These are phyloP conservation scores for Pythium monospermum DNA, from an alignment of 352 stramenopile genomes.

Conservation along the genomic window DNA sequence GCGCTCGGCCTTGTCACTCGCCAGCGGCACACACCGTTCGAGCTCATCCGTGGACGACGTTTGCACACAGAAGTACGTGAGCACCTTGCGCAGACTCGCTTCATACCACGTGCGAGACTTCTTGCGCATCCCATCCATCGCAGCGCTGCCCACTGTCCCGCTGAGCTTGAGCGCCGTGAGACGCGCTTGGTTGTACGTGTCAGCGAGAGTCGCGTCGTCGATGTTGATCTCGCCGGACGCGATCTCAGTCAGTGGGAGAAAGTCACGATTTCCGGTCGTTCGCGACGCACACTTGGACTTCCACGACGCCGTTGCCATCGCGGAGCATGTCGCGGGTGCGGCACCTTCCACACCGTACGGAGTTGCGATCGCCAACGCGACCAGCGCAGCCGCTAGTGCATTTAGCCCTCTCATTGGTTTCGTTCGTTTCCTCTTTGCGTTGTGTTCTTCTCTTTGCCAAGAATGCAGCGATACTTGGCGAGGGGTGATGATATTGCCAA, in stretches of 20 bases:
- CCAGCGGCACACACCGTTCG: slow-evolving; percentile 47
- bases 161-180: slow-evolving; percentile 66
- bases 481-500: too few relatives aligned
- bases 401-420: slow-evolving; percentile 1
- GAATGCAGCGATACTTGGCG: too few relatives aligned
- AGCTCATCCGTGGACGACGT: slow-evolving; percentile 39
- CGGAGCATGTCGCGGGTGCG: slow-evolving; percentile 41
- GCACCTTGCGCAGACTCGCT: slow-evolving; percentile 50
- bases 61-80: slow-evolving; percentile 68
- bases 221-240: slow-evolving; percentile 51
- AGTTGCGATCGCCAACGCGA: neutral
- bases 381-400: slow-evolving; percentile 2
- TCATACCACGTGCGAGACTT: slow-evolving; percentile 69
- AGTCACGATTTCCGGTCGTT: slow-evolving; percentile 46
- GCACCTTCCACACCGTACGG: too few relatives aligned
- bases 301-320: slow-evolving; percentile 41
- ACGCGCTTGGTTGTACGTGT: slow-evolving; percentile 66
- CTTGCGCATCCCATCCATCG: slow-evolving; percentile 68
- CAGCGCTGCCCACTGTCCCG: slow-evolving; percentile 44
- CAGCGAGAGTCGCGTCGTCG: slow-evolving; percentile 45
- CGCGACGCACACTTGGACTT: slow-evolving; percentile 50
- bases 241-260: slow-evolving; percentile 53
- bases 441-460: too few relatives aligned
- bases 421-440: too few relatives aligned
- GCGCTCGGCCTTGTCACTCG: slow-evolving; percentile 41